Percentiles rank a stretch among this genome's conserved stretches.
These are phyloP conservation scores for Rhexocercosporidium sp. DNA, from an alignment of 2,329 filamentous ascomycete genomes.

Conservation along the genomic window DNA sequence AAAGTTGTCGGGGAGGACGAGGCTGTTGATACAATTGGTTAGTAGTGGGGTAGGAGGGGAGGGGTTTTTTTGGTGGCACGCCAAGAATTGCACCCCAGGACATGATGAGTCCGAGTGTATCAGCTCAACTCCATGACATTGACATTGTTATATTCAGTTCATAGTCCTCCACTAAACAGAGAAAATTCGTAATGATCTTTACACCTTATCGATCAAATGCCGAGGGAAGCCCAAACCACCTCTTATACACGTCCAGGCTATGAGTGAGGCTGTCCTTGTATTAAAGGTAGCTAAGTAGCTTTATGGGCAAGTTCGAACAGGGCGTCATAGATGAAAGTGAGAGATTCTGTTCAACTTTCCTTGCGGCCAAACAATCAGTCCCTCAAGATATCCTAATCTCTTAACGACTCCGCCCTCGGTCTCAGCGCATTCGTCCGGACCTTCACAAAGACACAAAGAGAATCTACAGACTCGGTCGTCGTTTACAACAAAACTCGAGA, in stretches of 20 bases:
- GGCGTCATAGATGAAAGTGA: conserved; percentile 44
- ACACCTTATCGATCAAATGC: too few relatives aligned
- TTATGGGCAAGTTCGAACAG: conserved; percentile 41
- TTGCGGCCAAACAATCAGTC: conserved; percentile 41
- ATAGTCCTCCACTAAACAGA: too few relatives aligned
- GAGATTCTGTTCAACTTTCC: conserved; percentile 39
- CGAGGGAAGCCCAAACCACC: conserved; percentile 46
- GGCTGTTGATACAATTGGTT: background rate
- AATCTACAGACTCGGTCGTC: too few relatives aligned
- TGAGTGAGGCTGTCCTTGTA: conserved; percentile 42
- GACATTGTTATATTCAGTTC: background rate
- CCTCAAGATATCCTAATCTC: conserved; percentile 37
- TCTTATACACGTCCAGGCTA: conserved; percentile 47
- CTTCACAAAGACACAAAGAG: too few relatives aligned
- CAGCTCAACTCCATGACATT: background rate
- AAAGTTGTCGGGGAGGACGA: conserved; percentile 7
- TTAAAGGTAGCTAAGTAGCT: too few relatives aligned
- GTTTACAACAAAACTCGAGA: too few relatives aligned
- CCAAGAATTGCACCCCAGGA: background rate
- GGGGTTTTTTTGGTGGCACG: background rate
- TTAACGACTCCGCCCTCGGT: too few relatives aligned
- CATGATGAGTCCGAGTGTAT: background rate
- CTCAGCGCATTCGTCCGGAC: too few relatives aligned
- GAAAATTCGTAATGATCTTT: too few relatives aligned
- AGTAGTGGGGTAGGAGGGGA: background rate